Conservation (phyloP, 352 stramenopile species). For the Globisporangium perplexum region DNA sequence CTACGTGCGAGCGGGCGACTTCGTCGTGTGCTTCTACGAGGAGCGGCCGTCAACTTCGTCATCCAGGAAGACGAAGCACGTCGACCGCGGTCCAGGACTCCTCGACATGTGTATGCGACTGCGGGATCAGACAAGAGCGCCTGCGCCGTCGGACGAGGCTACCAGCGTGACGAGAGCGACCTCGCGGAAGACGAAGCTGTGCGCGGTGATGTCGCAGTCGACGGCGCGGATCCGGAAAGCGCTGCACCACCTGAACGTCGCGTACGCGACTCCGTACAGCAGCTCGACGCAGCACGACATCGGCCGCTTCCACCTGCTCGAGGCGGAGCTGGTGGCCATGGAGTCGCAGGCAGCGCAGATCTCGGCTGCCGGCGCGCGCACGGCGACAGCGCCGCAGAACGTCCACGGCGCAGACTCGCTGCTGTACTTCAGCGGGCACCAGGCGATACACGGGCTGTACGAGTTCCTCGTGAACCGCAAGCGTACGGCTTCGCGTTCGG, state of each 20-base stretch:
- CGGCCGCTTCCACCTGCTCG: conserved; percentile 38
- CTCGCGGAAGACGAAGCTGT: conserved; percentile 15
- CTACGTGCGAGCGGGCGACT: conserved; percentile 64
- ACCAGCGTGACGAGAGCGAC: neutral
- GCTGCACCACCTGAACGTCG: conserved; percentile 53
- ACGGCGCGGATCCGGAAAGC: conserved; percentile 56
- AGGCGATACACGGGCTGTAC: conserved; percentile 62
- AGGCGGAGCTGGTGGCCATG: conserved; percentile 33
- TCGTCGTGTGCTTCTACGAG: conserved; percentile 51
- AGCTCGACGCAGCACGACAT: conserved; percentile 32
- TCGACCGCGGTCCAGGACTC: conserved; percentile 9
- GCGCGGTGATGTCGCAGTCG: conserved; percentile 64
- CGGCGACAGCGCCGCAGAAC: conserved; percentile 16
- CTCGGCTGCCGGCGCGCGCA: neutral
- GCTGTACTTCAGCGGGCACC: conserved; percentile 53
- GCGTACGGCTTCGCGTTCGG: conserved; percentile 29
- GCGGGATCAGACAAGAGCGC: conserved; percentile 1
- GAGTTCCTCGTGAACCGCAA: conserved; percentile 76
- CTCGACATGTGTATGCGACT: conserved; percentile 30
- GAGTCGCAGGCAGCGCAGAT: conserved; percentile 1
- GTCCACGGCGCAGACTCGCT: conserved; percentile 62
- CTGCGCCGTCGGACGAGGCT: neutral
- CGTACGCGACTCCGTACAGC: conserved; percentile 54
- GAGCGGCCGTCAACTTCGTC: conserved; percentile 5
- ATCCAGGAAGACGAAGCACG: neutral